Evolutionary conservation across 2,329 filamentous ascomycete species (phyloP), one percentile per base, ranked within the genome.

Genomic region (Colletotrichum magnum): DNA sequence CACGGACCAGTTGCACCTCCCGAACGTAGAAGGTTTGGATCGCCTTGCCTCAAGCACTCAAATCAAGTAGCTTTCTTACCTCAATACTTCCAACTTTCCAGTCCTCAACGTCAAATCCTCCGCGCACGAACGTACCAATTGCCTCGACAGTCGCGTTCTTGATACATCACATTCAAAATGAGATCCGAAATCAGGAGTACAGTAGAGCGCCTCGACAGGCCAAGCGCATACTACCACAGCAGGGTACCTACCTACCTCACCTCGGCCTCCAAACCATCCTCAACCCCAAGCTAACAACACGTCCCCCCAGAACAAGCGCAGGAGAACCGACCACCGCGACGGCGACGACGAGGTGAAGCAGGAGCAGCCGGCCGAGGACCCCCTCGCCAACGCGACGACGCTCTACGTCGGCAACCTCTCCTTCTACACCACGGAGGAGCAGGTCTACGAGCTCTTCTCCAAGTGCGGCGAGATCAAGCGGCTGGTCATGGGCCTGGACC

Each of bases 391-490:
- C 79, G 94, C 96, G 48, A 95, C 95, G 9, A 99, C 96, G 0
- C 93, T 99, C 79, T 99, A 99, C 78, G 95, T 99, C 54, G 96
- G 96, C 76, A 99, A 99, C 80, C 86, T 99, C 89, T 97, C 95
- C 48, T 98, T 98, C 84, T 98, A 97, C 87, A 99, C 96, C 26
- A 99, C 96, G 65, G 96, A 99, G 80, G 96, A 99, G 83, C 96
- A 99, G 80, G 97, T 99, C 69, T 95, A 98, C 81, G 95, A 98
- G 82, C 90, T 98, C 56, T 98, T 98, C 81, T 91, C 92, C 69
- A 97, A 97, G 87, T 95, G 94, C 81, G 96, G 96, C 76, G 96
- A 98, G 85, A 97, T 99, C 83, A 99, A 99, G 84, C 93, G 96
- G 32, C 89, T 99, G 56, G 90, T 99, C 73, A 99, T 99, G 96